Percentiles rank a stretch among this genome's conserved stretches.
These are phyloP conservation scores for Echinosophora koreensis DNA, from an alignment of 306 rosid genomes.

Conservation along the genomic window DNA sequence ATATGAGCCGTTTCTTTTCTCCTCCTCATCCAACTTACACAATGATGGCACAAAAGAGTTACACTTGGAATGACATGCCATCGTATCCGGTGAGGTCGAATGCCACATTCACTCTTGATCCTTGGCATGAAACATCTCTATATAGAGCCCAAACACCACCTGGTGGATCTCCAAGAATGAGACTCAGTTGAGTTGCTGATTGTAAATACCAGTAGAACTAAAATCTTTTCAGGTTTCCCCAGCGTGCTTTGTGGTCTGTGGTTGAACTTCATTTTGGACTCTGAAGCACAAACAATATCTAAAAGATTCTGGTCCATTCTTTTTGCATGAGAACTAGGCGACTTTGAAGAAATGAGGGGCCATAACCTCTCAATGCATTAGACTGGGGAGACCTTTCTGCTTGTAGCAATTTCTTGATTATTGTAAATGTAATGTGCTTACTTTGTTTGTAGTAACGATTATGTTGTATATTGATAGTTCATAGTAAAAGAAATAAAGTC, in stretches of 20 bases:
- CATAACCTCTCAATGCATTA: constrained; percentile 20
- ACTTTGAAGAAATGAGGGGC: constrained; percentile 31
- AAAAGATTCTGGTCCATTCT: constrained; percentile 46
- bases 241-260: constrained; percentile 26
- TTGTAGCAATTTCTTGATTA: constrained; percentile 58
- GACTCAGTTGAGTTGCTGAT: constrained; percentile 61
- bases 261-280: constrained; percentile 38
- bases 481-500: constrained; percentile 39
- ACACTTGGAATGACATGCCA: constrained; percentile 37
- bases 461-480: constrained; percentile 52
- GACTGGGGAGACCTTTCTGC: constrained; percentile 45
- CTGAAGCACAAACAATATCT: constrained; percentile 37
- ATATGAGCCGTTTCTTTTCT: constrained; percentile 70
- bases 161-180: constrained; percentile 87
- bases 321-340: constrained; percentile 45
- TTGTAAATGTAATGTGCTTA: constrained; percentile 52
- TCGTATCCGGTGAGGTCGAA: constrained; percentile 64
- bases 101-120: constrained; percentile 63
- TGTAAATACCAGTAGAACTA: constrained; percentile 61
- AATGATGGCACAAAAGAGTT: constrained; percentile 61
- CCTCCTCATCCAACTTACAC: constrained; percentile 82
- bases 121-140: constrained; percentile 63
- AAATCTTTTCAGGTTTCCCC: constrained; percentile 45
- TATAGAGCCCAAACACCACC: constrained; percentile 75
- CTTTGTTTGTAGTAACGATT: constrained; percentile 46